A percentile compares a stretch with the other conserved stretches of the same genome.
Conservation (phyloP, 116 monocot genomes). For the Phalaenopsis hybrid region DNA sequence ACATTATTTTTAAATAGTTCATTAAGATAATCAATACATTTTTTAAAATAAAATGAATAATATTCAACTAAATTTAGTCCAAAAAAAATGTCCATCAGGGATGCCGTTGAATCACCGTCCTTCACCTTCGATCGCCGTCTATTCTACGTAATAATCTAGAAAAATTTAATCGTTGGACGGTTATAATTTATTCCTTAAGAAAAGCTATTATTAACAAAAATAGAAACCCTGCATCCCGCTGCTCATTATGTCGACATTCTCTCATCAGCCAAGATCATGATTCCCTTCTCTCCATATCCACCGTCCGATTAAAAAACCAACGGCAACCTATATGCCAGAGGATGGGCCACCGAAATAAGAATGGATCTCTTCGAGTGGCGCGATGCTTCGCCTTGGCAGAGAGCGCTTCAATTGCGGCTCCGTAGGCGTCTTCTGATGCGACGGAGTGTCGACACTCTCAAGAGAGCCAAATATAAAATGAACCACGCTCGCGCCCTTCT, state of each 20-base stretch:
- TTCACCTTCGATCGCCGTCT: too few relatives aligned
- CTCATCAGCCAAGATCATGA: background rate
- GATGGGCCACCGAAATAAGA: background rate
- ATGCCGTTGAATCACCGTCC: too few relatives aligned
- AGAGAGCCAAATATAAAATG: background rate
- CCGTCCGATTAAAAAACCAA: background rate
- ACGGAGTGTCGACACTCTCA: slow-evolving; percentile 2
- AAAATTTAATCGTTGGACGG: too few relatives aligned
- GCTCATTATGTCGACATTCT: slow-evolving; percentile 9
- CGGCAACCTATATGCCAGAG: background rate
- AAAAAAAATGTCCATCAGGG: too few relatives aligned
- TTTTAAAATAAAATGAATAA: too few relatives aligned
- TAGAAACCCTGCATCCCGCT: background rate
- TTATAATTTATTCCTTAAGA: too few relatives aligned
- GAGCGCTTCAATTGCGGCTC: background rate
- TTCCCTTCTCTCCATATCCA: too few relatives aligned
- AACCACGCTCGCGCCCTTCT: background rate
- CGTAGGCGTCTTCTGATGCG: background rate
- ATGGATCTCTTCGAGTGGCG: background rate
- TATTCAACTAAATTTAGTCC: too few relatives aligned
- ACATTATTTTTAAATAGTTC: too few relatives aligned
- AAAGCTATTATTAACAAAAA: background rate
- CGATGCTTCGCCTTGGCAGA: too few relatives aligned
- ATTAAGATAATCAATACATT: too few relatives aligned
- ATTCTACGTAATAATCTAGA: too few relatives aligned